Percentiles rank a stretch among this genome's conserved stretches.
Conservation (phyloP, 371 early-diverging fungal species). For the Circinella minor region DNA sequence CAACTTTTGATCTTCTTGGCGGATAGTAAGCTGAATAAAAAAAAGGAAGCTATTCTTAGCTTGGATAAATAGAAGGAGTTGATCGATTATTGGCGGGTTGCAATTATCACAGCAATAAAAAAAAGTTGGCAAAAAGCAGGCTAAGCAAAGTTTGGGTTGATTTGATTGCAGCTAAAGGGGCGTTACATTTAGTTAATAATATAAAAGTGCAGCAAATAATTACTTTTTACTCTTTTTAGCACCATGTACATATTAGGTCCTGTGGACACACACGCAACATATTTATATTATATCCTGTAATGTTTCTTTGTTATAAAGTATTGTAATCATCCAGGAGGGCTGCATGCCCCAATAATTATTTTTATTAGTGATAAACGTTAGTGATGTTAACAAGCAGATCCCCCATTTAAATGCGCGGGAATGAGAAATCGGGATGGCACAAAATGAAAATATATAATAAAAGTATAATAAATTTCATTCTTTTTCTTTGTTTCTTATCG, state of each 20-base stretch:
- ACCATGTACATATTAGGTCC: not conserved
- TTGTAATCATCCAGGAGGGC: too few species aligned
- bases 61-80: not conserved
- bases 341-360: too few species aligned
- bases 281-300: too few species aligned
- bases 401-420: constrained; percentile 1
- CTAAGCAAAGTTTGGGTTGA: constrained; percentile 3
- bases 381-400: constrained; percentile 6
- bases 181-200: not conserved
- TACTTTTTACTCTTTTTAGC: constrained; percentile 10
- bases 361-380: not conserved
- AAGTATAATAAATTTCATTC: not conserved
- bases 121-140: not conserved
- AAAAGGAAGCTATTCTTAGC: constrained; percentile 5
- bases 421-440: not conserved
- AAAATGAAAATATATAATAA: too few species aligned
- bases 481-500: too few species aligned
- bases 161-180: constrained; percentile 5
- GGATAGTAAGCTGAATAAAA: not conserved
- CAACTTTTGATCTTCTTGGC: constrained; percentile 1
- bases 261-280: not conserved
- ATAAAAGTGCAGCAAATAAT: not conserved
- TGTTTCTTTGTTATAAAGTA: too few species aligned
- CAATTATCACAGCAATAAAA: not conserved
- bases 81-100: not conserved